Base-by-base conservation (phyloP, 805 yeast species). In the Lipomyces spencermartinsiae region DNA sequence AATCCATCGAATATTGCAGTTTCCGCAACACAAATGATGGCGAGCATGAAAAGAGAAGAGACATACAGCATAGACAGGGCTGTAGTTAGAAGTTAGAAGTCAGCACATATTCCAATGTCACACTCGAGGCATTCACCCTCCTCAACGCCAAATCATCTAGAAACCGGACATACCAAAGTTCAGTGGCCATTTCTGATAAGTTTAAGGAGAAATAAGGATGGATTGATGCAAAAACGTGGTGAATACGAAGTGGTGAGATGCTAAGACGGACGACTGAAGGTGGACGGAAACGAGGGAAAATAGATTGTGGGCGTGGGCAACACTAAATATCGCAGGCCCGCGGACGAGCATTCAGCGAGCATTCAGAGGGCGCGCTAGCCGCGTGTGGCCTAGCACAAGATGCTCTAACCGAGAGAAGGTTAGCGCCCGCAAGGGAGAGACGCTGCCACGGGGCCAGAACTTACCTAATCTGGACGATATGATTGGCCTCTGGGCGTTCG, bases 41-140 rank as follows among this genome's bases (percentile, higher is more conserved):
- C 29, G n/a, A 33, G 58, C 35, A 58, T 29, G 55, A 16, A 25
- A 7, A 43, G 46, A 49, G n/a, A n/a, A 43, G 31, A 9, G n/a
- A 78, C 84, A 53, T 81, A 82, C 84, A 77, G 91, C 91, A 78
- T 88, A 88, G 78, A 88, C 92, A 76, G 92, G 92, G 81, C 91
- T 86, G 76, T 8, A 70, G 70, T 76, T 49, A 29, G 60, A 35
- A 49, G 51, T 64, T 35, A 62, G 68, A 63, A 55, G 67, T 59
- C 62, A 69, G 61, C 29, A 54, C 19, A 57, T 37, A n/a, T 12
- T 25, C 56, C 12, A 25, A 22, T 16, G 19, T 31, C 59, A 37
- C 55, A 19, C 25, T 31, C 49, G 8, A 14, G 49, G 19, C 22
- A 43, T 43, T 22, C 57, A 25, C 58, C n/a, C 29, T 59, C 35